These are phyloP conservation scores for Trifolium repens DNA, from an alignment of 306 rosid species.

Conservation along the genomic window DNA sequence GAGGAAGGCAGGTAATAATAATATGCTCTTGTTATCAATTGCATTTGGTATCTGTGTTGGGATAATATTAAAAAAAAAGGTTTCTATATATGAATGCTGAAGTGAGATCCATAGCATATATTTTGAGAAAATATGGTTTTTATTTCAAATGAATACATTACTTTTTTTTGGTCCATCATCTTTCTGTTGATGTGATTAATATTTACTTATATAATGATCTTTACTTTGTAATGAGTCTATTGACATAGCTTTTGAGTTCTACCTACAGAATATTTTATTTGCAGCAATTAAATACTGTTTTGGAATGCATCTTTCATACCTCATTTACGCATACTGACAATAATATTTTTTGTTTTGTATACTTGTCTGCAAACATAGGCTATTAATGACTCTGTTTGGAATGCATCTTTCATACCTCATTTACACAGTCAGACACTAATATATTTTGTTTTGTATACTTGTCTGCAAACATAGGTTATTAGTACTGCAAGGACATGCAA, in stretches of 20 bases:
- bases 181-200: conserved; percentile 7
- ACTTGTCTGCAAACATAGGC: conserved; percentile 62
- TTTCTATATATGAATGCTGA: conserved; percentile 7
- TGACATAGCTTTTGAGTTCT: conserved; percentile 17
- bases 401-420: conserved; percentile 26
- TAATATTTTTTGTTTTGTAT: conserved; percentile 30
- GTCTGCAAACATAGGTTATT: conserved; percentile 73
- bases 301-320: conserved; percentile 17
- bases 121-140: conserved; percentile 14
- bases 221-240: background rate
- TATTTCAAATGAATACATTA: conserved; percentile 14
- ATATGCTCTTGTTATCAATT: conserved; percentile 11
- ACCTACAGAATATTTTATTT: conserved; percentile 23
- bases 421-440: conserved; percentile 16
- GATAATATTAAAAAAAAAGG: too few relatives aligned
- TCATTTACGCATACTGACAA: conserved; percentile 22
- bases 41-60: conserved; percentile 21
- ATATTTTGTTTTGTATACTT: conserved; percentile 34
- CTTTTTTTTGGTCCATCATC: background rate
- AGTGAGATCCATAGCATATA: conserved; percentile 12
- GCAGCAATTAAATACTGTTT: conserved; percentile 18
- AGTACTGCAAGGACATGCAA: conserved; percentile 99
- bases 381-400: conserved; percentile 48
- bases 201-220: background rate
- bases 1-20: conserved; percentile 96